Percentiles rank a stretch among this genome's conserved stretches.
phyloP scores from a whole-genome alignment of 2,329 filamentous ascomycete genomes.

The Diaporthe vaccinii region DNA sequence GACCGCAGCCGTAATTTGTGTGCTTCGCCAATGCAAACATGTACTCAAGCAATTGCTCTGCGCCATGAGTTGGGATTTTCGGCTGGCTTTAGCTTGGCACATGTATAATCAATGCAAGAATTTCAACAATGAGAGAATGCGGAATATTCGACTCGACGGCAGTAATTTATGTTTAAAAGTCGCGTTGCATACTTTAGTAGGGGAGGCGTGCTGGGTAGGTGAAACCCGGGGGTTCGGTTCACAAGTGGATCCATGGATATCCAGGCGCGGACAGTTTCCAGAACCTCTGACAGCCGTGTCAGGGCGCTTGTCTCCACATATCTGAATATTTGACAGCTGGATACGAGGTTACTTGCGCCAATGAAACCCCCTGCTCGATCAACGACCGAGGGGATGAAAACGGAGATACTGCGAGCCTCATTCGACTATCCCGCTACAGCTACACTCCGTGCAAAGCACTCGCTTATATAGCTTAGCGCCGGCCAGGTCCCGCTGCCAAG shows the following conservation, averaged over 20 bases:
- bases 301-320: not conserved
- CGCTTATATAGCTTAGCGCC: not conserved
- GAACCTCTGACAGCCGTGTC: not conserved
- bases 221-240: not conserved
- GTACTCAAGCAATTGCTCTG: not conserved
- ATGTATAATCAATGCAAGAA: not conserved
- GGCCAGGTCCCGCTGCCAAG: slow-evolving; percentile 8
- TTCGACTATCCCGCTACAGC: not conserved
- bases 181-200: not conserved
- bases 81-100: not conserved
- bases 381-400: not conserved
- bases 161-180: not conserved
- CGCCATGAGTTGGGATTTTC: not conserved
- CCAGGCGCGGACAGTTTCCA: not conserved
- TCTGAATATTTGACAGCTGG: slow-evolving; percentile 16
- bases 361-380: not conserved
- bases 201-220: not conserved
- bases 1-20: not conserved
- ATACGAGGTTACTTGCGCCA: slow-evolving; percentile 15
- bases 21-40: too few relatives aligned
- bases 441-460: not conserved
- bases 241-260: not conserved
- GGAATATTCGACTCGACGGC: too few relatives aligned
- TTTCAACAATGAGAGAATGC: not conserved
- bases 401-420: not conserved